These are phyloP conservation scores for Hypoxylon sp. DNA, from an alignment of 2,329 filamentous ascomycete genomes.

Conservation along the genomic window DNA sequence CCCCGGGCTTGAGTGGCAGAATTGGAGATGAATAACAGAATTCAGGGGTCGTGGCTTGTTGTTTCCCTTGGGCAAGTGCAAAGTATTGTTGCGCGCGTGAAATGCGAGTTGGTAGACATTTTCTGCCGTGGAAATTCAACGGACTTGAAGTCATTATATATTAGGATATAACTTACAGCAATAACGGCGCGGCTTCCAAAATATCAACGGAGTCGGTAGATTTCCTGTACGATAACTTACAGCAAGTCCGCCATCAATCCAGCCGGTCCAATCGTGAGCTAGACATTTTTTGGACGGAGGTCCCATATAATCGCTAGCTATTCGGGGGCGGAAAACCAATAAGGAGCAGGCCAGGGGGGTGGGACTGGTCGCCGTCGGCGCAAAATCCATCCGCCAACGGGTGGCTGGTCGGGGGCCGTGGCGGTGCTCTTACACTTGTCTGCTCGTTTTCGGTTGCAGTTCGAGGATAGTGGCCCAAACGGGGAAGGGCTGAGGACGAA, in stretches of 20 bases:
- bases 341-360: not conserved
- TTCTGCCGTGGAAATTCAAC: not conserved
- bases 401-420: not conserved
- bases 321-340: conserved; percentile 8
- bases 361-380: conserved; percentile 8
- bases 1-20: not conserved
- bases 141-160: not conserved
- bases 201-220: not conserved
- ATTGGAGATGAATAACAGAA: no score
- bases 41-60: not conserved
- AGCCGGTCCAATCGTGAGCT: not conserved
- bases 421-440: not conserved
- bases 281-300: not conserved
- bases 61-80: not conserved
- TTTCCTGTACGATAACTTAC: not conserved
- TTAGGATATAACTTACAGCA: not conserved
- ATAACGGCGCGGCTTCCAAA: not conserved
- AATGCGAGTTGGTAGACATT: not conserved
- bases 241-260: not conserved
- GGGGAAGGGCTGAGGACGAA: not conserved
- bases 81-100: not conserved
- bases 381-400: conserved; percentile 23
- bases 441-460: not conserved
- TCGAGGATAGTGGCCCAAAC: not conserved
- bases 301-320: not conserved